Evolutionary conservation across 2,329 filamentous ascomycete species (phyloP).

Genomic region (Monosporascus cannonballus): DNA sequence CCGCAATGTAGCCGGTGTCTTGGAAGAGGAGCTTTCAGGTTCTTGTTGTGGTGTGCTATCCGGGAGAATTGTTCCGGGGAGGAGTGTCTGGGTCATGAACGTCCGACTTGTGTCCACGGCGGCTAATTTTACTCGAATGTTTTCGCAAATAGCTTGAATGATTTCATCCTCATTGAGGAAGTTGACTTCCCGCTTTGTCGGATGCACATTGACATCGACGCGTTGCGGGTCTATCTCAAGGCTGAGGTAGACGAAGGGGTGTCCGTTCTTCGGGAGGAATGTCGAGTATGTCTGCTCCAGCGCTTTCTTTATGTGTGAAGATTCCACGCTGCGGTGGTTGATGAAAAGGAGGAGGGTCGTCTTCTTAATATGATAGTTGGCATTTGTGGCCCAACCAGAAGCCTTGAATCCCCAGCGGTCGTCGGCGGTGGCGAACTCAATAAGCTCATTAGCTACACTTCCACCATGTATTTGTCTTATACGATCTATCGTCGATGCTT

Average conservation of each 20-base stretch:
- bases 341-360: slow-evolving; percentile 88
- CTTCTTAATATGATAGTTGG: slow-evolving; percentile 90
- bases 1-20: slow-evolving; percentile 27
- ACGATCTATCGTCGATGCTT: slow-evolving; percentile 68
- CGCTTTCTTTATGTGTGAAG: slow-evolving; percentile 77
- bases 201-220: slow-evolving; percentile 96
- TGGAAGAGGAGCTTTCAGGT: slow-evolving; percentile 23
- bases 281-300: slow-evolving; percentile 83
- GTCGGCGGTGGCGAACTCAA: slow-evolving; percentile 68
- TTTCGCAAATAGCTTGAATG: slow-evolving; percentile 74
- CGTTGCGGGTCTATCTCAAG: slow-evolving; percentile 87
- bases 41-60: slow-evolving; percentile 20
- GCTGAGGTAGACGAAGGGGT: slow-evolving; percentile 89
- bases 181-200: slow-evolving; percentile 93
- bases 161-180: slow-evolving; percentile 98
- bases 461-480: slow-evolving; percentile 88
- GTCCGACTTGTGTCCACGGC: slow-evolving; percentile 90
- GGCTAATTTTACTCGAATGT: slow-evolving; percentile 71
- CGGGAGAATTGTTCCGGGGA: slow-evolving; percentile 55
- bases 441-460: slow-evolving; percentile 78
- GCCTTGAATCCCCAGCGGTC: slow-evolving; percentile 79
- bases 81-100: slow-evolving; percentile 87
- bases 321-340: slow-evolving; percentile 92
- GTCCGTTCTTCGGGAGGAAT: slow-evolving; percentile 88
- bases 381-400: slow-evolving; percentile 78